These are phyloP conservation scores for Polychytrium aggregatum DNA, from an alignment of 192 early-diverging fungal species.

Conservation along the genomic window DNA sequence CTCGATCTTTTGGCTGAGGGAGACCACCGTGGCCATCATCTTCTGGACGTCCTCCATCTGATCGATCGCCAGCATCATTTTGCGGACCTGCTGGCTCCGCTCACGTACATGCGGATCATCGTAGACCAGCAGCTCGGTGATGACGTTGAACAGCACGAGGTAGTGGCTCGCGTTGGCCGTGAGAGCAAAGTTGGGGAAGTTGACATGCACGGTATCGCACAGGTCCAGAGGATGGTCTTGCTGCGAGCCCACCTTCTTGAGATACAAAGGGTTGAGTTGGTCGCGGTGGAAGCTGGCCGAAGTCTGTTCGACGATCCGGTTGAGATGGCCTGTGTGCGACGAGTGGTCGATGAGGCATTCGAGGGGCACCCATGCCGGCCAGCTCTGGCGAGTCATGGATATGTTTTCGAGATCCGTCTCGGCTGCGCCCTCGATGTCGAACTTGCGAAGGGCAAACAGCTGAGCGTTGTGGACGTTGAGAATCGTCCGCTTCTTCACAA, in stretches of 20 bases:
- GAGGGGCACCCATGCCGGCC: constrained; percentile 60
- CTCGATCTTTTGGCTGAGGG: constrained; percentile 54
- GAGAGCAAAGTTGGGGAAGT: constrained; percentile 63
- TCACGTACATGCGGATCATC: constrained; percentile 69
- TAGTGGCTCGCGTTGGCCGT: constrained; percentile 70
- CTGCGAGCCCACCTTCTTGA: constrained; percentile 23
- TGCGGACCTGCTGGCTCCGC: constrained; percentile 55
- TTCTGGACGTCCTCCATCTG: constrained; percentile 53
- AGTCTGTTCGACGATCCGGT: constrained; percentile 46
- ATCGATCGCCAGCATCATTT: constrained; percentile 70
- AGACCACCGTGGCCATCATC: constrained; percentile 38
- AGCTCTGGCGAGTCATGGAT: constrained; percentile 12
- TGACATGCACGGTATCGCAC: constrained; percentile 49
- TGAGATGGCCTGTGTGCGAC: constrained; percentile 32
- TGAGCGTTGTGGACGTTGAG: constrained; percentile 55
- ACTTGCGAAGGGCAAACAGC: constrained; percentile 32
- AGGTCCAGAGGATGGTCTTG: too few species aligned
- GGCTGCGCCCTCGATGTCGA: constrained; percentile 7
- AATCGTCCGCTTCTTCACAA: constrained; percentile 54
- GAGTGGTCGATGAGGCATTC: constrained; percentile 49
- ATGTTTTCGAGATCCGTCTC: constrained; percentile 23
- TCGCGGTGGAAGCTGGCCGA: constrained; percentile 48
- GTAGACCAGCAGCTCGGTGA: constrained; percentile 70
- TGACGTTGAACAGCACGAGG: constrained; percentile 57
- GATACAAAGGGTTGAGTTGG: constrained; percentile 55